phyloP scores from a whole-genome alignment of 1,284 basidiomycete species.

The Sanghuangporus baumii region DNA sequence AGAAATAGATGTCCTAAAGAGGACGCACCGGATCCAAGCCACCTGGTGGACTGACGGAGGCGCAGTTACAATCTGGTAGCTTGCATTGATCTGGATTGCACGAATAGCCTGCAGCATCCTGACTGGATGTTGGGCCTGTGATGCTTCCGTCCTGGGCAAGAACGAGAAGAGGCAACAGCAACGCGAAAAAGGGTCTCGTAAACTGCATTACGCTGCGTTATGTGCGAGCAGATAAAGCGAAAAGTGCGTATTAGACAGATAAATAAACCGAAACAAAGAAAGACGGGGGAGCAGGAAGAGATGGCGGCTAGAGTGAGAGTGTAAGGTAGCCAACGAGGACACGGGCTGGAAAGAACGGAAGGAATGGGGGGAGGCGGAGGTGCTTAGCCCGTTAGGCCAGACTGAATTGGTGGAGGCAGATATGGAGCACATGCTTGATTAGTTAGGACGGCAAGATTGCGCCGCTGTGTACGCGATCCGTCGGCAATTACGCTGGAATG shows the following conservation, averaged over 20 bases:
- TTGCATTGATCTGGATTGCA: constrained; percentile 63
- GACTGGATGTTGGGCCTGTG: constrained; percentile 40
- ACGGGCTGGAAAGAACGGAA: background rate
- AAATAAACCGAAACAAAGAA: background rate
- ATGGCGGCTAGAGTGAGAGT: background rate
- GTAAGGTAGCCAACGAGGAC: background rate
- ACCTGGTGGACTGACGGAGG: constrained; percentile 66
- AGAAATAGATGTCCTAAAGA: background rate
- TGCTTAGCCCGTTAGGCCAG: background rate
- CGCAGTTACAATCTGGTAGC: constrained; percentile 68
- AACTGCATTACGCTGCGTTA: background rate
- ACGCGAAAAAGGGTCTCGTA: background rate
- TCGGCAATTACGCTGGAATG: too few relatives aligned
- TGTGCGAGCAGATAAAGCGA: background rate
- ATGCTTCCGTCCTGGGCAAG: constrained; percentile 50
- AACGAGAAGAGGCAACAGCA: constrained; percentile 26
- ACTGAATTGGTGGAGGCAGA: background rate
- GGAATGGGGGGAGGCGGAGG: background rate
- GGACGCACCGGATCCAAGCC: constrained; percentile 55
- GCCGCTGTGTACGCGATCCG: background rate
- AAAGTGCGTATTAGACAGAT: background rate
- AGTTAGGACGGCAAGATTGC: background rate
- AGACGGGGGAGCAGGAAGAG: background rate
- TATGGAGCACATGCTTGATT: background rate
- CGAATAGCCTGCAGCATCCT: constrained; percentile 56